Conservation (phyloP, 108 stramenopile species). For the Skeletonema potamos region DNA sequence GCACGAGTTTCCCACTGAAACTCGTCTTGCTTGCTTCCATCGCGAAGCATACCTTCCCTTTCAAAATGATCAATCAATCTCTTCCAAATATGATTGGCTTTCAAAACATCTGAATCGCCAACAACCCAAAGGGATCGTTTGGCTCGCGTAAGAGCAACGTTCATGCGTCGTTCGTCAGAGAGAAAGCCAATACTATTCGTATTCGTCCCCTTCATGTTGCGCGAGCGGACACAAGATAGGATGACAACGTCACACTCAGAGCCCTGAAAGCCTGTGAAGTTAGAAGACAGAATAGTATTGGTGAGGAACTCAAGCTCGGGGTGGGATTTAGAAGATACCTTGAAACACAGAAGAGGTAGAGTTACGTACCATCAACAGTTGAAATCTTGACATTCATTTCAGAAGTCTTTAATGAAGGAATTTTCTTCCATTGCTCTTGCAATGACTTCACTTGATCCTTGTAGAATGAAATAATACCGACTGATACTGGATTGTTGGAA, state of each 20-base stretch:
- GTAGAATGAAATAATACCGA: constrained; percentile 64
- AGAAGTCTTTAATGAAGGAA: constrained; percentile 15
- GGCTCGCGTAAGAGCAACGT: constrained; percentile 67
- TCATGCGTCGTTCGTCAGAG: constrained; percentile 52
- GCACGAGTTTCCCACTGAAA: not conserved
- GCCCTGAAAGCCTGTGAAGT: constrained; percentile 34
- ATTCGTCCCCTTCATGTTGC: constrained; percentile 16
- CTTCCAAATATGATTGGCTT: constrained; percentile 27
- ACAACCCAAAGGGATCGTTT: constrained; percentile 53
- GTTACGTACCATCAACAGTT: constrained; percentile 37
- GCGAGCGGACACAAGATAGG: constrained; percentile 50
- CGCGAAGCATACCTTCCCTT: not conserved
- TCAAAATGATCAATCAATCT: constrained; percentile 27
- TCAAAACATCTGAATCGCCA: constrained; percentile 46
- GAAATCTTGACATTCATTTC: constrained; percentile 40
- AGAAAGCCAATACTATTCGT: constrained; percentile 49
- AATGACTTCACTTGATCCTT: constrained; percentile 49
- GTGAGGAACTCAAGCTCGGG: not conserved
- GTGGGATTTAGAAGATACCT: too few species aligned
- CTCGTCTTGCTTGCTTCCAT: not conserved
- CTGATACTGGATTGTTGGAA: constrained; percentile 2
- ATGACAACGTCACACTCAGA: constrained; percentile 49
- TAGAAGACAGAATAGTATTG: not conserved
- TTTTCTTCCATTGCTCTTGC: constrained; percentile 12
- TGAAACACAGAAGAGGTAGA: too few species aligned